A percentile compares a stretch with the other conserved stretches of the same genome.
These are phyloP conservation scores for Geotrichum citri-aurantii DNA, from an alignment of 1,139 yeast species.

Conservation along the genomic window DNA sequence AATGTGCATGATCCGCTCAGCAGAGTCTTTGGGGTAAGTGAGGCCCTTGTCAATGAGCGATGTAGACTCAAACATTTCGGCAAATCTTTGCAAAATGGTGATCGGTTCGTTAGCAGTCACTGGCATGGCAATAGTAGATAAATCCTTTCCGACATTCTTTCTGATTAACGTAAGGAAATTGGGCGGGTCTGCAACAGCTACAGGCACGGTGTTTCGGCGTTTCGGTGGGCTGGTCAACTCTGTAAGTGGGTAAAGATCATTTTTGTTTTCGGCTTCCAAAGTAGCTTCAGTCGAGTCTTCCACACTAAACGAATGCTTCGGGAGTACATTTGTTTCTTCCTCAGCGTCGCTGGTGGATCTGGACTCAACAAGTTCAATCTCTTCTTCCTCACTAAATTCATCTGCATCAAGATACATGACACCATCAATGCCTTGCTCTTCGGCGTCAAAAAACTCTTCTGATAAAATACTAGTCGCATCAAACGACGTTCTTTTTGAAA, in stretches of 20 bases:
- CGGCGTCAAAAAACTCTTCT: constrained; percentile 65
- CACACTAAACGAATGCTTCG: background rate
- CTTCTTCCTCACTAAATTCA: constrained; percentile 31
- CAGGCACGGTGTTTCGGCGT: constrained; percentile 58
- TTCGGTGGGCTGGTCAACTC: constrained; percentile 43
- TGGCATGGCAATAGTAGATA: constrained; percentile 86
- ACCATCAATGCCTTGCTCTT: constrained; percentile 43
- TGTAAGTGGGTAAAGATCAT: constrained; percentile 52
- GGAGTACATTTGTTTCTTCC: constrained; percentile 16
- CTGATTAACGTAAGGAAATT: constrained; percentile 72
- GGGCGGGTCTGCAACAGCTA: constrained; percentile 67
- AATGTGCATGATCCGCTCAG: constrained; percentile 58
- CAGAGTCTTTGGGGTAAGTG: constrained; percentile 38
- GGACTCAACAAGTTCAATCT: constrained; percentile 7
- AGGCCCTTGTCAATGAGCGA: constrained; percentile 60
- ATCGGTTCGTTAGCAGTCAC: constrained; percentile 91
- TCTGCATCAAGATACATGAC: constrained; percentile 30
- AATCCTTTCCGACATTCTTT: constrained; percentile 88
- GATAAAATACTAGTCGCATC: constrained; percentile 30
- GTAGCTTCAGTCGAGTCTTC: constrained; percentile 20
- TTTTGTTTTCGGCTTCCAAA: constrained; percentile 3
- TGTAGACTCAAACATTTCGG: constrained; percentile 76
- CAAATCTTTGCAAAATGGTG: constrained; percentile 67
- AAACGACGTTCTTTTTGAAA: background rate
- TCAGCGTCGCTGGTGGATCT: constrained; percentile 18